phyloP scores from a whole-genome alignment of 2,329 filamentous ascomycete genomes.

The Xylaria arbuscula region DNA sequence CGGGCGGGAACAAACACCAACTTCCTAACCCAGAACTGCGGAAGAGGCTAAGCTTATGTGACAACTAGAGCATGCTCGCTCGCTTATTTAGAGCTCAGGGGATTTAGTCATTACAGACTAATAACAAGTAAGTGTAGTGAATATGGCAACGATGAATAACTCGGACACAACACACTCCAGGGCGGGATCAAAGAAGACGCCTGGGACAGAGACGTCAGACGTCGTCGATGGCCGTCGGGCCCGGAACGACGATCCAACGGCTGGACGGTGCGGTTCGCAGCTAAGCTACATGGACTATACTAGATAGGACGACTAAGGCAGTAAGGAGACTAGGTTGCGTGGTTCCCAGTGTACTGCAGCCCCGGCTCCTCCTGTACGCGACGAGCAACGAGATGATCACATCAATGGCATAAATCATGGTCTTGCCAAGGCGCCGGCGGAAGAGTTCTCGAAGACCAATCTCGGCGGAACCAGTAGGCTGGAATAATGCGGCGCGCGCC shows the following conservation, averaged over 20 bases:
- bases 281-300: background rate
- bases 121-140: conserved; percentile 1
- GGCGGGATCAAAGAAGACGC: background rate
- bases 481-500: conserved; percentile 32
- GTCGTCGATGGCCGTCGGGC: background rate
- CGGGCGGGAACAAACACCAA: conserved; percentile 20
- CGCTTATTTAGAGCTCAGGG: conserved; percentile 31
- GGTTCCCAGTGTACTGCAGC: background rate
- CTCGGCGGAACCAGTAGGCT: conserved; percentile 35
- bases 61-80: conserved; percentile 28
- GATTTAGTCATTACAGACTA: conserved; percentile 28
- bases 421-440: conserved; percentile 38
- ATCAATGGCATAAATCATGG: conserved; percentile 30
- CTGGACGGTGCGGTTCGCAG: conserved; percentile 17
- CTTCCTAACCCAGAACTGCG: conserved; percentile 19
- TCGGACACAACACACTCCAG: conserved; percentile 18
- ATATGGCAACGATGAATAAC: conserved; percentile 14
- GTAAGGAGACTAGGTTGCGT: background rate
- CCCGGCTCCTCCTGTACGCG: background rate
- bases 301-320: background rate
- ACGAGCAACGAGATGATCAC: conserved; percentile 21
- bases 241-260: conserved; percentile 15
- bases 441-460: conserved; percentile 41
- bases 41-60: conserved; percentile 14
- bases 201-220: conserved; percentile 12